Percentiles rank a stretch among this genome's conserved stretches.
Conservation (phyloP, 2,329 filamentous ascomycete genomes). For the Fusarium decemcellulare region DNA sequence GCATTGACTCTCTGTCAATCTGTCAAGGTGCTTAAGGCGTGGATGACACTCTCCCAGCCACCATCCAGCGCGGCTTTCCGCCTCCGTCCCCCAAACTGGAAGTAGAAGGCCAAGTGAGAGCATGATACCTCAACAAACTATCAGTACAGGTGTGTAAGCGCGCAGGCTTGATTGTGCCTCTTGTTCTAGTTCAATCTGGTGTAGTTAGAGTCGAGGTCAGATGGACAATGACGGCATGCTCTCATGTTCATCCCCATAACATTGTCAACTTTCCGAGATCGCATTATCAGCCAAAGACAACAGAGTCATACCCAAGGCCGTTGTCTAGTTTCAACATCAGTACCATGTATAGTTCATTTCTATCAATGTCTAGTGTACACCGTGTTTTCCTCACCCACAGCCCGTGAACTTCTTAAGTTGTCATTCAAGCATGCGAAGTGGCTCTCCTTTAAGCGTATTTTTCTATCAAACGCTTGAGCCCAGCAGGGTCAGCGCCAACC, state of each 20-base stretch:
- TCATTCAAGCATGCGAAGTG: background rate
- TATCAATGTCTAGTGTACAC: conserved; percentile 27
- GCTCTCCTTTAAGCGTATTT: conserved; percentile 15
- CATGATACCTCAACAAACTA: background rate
- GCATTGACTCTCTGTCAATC: background rate
- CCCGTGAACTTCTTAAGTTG: background rate
- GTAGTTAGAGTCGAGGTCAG: too few relatives aligned
- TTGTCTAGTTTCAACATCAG: background rate
- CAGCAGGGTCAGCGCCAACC: conserved; percentile 82
- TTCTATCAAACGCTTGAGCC: conserved; percentile 34
- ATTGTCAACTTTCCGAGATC: too few relatives aligned
- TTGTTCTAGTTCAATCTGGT: background rate
- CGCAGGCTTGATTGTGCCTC: too few relatives aligned
- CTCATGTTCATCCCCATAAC: too few relatives aligned
- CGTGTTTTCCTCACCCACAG: background rate
- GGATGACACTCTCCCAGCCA: conserved; percentile 27
- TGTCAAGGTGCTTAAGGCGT: conserved; percentile 23
- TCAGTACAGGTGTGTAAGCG: too few relatives aligned
- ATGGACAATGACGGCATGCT: too few relatives aligned
- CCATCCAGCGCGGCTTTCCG: conserved; percentile 21
- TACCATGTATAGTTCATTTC: background rate
- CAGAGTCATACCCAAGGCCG: background rate
- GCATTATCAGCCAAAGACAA: background rate
- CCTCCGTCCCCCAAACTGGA: conserved; percentile 23
- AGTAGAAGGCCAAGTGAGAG: conserved; percentile 32